phyloP scores from a whole-genome alignment of 352 stramenopile genomes.

The Globisporangium cederbergense region DNA sequence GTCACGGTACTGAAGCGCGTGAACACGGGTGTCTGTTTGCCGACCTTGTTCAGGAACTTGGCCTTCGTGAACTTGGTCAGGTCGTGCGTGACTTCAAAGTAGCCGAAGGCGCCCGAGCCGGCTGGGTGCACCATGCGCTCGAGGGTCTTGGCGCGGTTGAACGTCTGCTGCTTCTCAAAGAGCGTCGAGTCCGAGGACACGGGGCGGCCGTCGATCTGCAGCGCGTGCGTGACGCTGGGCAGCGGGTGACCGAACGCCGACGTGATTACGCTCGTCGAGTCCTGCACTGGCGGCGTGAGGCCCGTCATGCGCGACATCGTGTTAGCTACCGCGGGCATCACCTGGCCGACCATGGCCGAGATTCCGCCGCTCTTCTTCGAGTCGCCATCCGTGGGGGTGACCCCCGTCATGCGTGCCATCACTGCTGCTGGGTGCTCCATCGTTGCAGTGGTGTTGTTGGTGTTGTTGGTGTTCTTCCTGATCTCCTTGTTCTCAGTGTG shows the following conservation, averaged over 20 bases:
- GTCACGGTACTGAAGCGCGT: constrained; percentile 74
- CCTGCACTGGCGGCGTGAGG: constrained; percentile 18
- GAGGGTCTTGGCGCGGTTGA: constrained; percentile 34
- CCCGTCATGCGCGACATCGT: constrained; percentile 25
- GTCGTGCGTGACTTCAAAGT: constrained; percentile 85
- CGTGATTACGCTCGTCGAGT: constrained; percentile 25
- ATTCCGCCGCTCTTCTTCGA: constrained; percentile 15
- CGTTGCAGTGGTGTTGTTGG: not conserved
- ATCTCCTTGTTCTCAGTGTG: not conserved
- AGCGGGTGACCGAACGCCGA: constrained; percentile 32
- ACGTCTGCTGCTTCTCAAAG: constrained; percentile 28
- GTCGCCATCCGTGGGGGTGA: constrained; percentile 16
- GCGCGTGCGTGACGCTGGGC: constrained; percentile 25
- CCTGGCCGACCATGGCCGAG: constrained; percentile 15
- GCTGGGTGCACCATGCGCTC: constrained; percentile 91
- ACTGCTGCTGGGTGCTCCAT: constrained; percentile 32
- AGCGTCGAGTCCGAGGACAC: constrained; percentile 28
- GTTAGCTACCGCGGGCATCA: constrained; percentile 1
- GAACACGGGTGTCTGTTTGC: constrained; percentile 82
- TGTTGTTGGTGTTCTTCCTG: not conserved
- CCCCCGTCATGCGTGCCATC: constrained; percentile 26
- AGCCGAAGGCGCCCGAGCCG: constrained; percentile 84
- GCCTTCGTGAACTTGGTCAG: constrained; percentile 58
- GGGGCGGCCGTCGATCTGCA: constrained; percentile 27
- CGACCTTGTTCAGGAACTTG: constrained; percentile 68